Evolutionary conservation across 768 basidiomycete species (phyloP).

Genomic region (Cystofilobasidium bisporidii): DNA sequence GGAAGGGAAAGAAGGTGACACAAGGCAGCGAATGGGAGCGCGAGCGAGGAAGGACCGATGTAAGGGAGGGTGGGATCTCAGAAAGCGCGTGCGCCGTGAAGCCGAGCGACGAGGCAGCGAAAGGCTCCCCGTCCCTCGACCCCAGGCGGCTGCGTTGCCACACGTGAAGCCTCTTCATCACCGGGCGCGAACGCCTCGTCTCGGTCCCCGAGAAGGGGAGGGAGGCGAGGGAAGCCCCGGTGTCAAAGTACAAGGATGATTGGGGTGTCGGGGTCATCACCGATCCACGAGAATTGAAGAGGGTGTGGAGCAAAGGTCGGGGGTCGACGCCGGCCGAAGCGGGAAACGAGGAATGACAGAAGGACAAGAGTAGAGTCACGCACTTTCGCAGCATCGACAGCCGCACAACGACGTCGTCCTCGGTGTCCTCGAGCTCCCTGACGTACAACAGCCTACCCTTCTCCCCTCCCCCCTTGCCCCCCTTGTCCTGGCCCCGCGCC

Average conservation of each 20-base stretch:
- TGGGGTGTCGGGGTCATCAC: constrained; percentile 1
- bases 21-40: too few species aligned
- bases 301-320: background rate
- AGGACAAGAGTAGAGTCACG: constrained; percentile 29
- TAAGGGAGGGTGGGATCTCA: constrained; percentile 14
- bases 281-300: background rate
- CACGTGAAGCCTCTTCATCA: constrained; percentile 15
- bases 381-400: constrained; percentile 67
- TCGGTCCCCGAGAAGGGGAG: background rate
- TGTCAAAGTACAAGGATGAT: constrained; percentile 29
- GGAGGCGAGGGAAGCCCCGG: constrained; percentile 2
- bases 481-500: constrained; percentile 26
- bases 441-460: constrained; percentile 50
- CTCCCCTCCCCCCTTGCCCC: constrained; percentile 14
- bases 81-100: too few species aligned
- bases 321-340: background rate
- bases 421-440: constrained; percentile 60
- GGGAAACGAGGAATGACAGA: background rate
- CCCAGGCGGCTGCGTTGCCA: too few species aligned
- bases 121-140: too few species aligned
- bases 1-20: background rate
- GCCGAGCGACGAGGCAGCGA: too few species aligned
- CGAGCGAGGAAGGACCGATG: background rate
- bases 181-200: background rate
- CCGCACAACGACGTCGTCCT: constrained; percentile 61